Percentiles rank a stretch among this genome's conserved stretches.
Evolutionary conservation across 192 early-diverging fungal genomes (phyloP).

Genomic region (Jimgerdemannia lactiflua): DNA sequence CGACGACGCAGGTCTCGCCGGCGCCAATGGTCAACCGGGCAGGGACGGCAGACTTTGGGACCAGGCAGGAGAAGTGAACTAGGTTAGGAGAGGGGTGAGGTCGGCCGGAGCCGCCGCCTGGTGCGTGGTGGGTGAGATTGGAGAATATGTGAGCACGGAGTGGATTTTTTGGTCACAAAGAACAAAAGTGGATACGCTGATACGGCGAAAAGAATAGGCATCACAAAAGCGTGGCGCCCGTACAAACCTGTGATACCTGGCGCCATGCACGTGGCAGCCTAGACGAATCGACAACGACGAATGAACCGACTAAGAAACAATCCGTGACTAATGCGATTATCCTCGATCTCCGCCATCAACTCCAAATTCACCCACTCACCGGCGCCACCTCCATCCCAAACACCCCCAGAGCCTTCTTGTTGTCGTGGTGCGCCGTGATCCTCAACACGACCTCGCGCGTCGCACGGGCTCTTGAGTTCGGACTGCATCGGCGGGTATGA

Average conservation of each 20-base stretch:
- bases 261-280: slow-evolving; percentile 55
- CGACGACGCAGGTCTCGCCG: slow-evolving; percentile 8
- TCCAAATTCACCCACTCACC: slow-evolving; percentile 15
- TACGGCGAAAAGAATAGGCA: no score
- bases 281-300: not conserved
- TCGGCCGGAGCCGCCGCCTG: slow-evolving; percentile 48
- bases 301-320: slow-evolving; percentile 7
- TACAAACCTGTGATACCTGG: slow-evolving; percentile 47
- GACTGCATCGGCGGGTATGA: not conserved
- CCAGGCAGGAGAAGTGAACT: slow-evolving; percentile 56
- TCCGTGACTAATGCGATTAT: no score
- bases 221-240: no score
- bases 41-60: slow-evolving; percentile 44
- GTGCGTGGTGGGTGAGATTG: slow-evolving; percentile 1
- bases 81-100: slow-evolving; percentile 56
- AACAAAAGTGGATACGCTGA: no score
- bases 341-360: not conserved
- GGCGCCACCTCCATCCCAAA: slow-evolving; percentile 51
- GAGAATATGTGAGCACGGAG: not conserved
- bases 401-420: slow-evolving; percentile 33
- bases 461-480: slow-evolving; percentile 2
- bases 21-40: slow-evolving; percentile 36
- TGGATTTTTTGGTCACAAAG: not conserved
- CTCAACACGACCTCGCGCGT: slow-evolving; percentile 48
- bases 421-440: slow-evolving; percentile 42